Evolutionary conservation across 768 basidiomycete genomes (phyloP).

Genomic region (Leccinum barrowsii): DNA sequence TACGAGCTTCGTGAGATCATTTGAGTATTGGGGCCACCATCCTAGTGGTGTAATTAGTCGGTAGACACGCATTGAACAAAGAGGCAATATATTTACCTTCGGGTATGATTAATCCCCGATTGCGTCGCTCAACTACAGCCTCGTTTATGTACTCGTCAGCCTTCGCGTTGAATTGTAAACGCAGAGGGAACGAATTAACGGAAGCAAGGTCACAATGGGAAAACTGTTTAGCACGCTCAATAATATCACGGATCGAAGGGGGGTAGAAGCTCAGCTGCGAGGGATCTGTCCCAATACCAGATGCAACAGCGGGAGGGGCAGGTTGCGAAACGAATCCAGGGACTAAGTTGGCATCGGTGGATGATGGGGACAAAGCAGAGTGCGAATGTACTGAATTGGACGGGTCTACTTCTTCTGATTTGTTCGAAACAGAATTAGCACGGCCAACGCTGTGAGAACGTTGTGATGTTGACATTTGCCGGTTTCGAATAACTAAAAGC

Average conservation of each 20-base stretch:
- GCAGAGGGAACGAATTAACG: neutral
- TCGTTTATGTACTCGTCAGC: neutral
- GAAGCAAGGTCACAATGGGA: neutral
- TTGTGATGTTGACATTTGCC: neutral
- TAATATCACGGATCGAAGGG: neutral
- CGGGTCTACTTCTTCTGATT: neutral
- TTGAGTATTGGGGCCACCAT: too few relatives aligned
- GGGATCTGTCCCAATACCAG: neutral
- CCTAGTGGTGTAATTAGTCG: too few relatives aligned
- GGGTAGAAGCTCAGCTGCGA: neutral
- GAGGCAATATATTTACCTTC: too few relatives aligned
- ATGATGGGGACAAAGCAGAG: neutral
- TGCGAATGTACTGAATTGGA: too few relatives aligned
- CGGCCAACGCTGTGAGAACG: neutral
- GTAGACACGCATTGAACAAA: too few relatives aligned
- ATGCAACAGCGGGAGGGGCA: neutral
- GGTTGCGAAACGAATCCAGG: too few relatives aligned
- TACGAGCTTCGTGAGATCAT: too few relatives aligned
- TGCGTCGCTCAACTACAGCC: neutral
- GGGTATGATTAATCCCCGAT: too few relatives aligned
- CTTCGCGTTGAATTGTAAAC: neutral
- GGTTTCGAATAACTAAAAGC: neutral
- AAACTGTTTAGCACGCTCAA: neutral
- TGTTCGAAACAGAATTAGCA: neutral
- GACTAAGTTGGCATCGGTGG: neutral